These are phyloP conservation scores for Penicillium sp. DNA, from an alignment of 2,329 filamentous ascomycete species.

Conservation along the genomic window DNA sequence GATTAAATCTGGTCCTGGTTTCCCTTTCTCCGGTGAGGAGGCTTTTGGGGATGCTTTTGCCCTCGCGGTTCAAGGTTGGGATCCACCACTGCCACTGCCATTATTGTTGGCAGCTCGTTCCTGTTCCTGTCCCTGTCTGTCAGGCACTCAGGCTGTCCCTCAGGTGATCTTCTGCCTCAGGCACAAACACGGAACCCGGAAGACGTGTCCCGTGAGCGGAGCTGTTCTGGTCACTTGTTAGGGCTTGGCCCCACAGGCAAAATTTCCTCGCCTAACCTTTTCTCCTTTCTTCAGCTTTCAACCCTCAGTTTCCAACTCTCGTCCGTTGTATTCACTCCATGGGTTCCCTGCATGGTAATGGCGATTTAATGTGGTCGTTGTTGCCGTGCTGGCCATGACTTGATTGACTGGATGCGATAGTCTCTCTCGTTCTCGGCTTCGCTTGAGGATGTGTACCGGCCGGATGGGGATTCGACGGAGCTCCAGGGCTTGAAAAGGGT, in stretches of 20 bases:
- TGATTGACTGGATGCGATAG: background rate
- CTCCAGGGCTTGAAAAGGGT: background rate
- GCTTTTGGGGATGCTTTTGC: slow-evolving; percentile 8
- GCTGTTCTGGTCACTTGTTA: slow-evolving; percentile 1
- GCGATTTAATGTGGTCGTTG: slow-evolving; percentile 1
- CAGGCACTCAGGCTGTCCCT: background rate
- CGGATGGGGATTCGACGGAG: background rate
- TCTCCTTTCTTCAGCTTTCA: background rate
- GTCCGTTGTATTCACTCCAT: background rate
- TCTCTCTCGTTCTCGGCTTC: background rate
- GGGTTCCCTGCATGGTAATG: background rate
- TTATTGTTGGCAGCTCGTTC: background rate
- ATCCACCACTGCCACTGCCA: slow-evolving; percentile 7
- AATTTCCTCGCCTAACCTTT: slow-evolving; percentile 3
- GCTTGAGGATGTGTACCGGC: background rate
- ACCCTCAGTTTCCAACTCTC: background rate
- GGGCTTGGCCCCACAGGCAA: slow-evolving; percentile 2
- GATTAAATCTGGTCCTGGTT: background rate
- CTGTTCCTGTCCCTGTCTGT: background rate
- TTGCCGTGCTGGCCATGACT: background rate
- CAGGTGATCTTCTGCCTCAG: background rate
- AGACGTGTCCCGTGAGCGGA: background rate
- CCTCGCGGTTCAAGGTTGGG: background rate
- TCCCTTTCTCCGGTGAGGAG: slow-evolving; percentile 4
- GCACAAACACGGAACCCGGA: background rate